Evolutionary conservation across 768 basidiomycete species (phyloP), one percentile per base, ranked within the genome.

Genomic region (Podaxis sp.): DNA sequence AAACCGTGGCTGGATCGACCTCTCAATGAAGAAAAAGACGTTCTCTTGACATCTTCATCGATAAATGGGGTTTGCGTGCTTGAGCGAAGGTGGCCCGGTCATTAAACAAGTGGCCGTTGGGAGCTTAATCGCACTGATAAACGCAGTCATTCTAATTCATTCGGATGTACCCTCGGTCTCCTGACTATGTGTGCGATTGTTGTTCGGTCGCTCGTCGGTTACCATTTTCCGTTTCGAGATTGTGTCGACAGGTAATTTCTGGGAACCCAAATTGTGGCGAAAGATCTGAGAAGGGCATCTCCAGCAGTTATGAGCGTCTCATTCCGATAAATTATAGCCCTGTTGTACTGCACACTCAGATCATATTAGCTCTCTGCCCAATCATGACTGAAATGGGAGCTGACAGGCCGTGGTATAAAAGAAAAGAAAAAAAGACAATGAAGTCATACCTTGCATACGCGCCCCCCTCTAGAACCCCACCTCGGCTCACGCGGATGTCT

Each of bases 181-280:
- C 54, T 55, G 54, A 55, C 54, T 38, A 40, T 55, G 37, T 55
- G 36, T 13, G 19, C 38, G 24, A 55, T 40, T 55, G 38, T 40
- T 55, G 8, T 55, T 55, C 54, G 37, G 54, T 6, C 54, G 38
- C 19, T 36, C 3, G 11, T 55, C 54, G 54, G 36, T 25, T 22
- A 55, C 19, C 38, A 19, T 41, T 22, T 24, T 41, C 15, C 37
- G 13, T 24, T 55, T 40, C n/a, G 13, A 55, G 15, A 46, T 19
- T 19, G 43, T 5, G 17, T 46, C 17, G 43, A 46, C 43, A 46
- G 19, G 43, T 46, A 6, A 46, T 46, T 22, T 46, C 6, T 19
- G 4, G 33, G 43, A 40, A 38, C 8, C 33, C 29, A 25, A 19
- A n/a, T 17, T 22, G 22, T 22, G 54, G 54, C 22, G 12, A 55